Evolutionary conservation across 495 filamentous ascomycete species (phyloP).

Genomic region (Monascus purpureus): DNA sequence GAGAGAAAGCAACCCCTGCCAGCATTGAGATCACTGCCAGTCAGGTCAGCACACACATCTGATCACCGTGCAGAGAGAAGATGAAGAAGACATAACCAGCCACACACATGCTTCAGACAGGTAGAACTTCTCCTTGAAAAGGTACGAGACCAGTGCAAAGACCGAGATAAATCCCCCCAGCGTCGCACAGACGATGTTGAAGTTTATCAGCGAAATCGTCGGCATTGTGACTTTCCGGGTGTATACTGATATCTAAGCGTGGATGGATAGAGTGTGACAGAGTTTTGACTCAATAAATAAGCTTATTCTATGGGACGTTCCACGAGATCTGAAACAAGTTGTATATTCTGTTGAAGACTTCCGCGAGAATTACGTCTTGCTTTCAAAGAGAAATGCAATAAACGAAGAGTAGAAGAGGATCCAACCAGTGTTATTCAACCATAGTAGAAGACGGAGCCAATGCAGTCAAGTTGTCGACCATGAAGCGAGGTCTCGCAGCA

Average conservation of each 20-base stretch:
- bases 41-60: slow-evolving; percentile 1
- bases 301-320: neutral
- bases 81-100: no score
- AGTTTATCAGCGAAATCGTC: slow-evolving; percentile 62
- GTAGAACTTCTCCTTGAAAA: slow-evolving; percentile 82
- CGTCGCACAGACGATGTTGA: slow-evolving; percentile 76
- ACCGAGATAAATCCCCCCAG: slow-evolving; percentile 79
- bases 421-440: slow-evolving; percentile 32
- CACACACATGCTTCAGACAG: slow-evolving; percentile 79
- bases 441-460: slow-evolving; percentile 9
- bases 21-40: slow-evolving; percentile 64
- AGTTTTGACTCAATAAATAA: neutral
- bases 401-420: neutral
- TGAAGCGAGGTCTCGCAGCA: no score
- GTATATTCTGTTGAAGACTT: neutral
- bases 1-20: slow-evolving; percentile 65
- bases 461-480: neutral
- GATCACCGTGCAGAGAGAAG: no score
- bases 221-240: slow-evolving; percentile 45
- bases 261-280: neutral
- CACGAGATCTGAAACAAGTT: no score
- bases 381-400: neutral
- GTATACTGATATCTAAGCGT: no score
- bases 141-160: slow-evolving; percentile 79
- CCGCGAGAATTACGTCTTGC: neutral